A percentile compares a stretch with the other conserved stretches of the same genome.
Evolutionary conservation across 768 basidiomycete species (phyloP).

Genomic region (Daedalea quercina): DNA sequence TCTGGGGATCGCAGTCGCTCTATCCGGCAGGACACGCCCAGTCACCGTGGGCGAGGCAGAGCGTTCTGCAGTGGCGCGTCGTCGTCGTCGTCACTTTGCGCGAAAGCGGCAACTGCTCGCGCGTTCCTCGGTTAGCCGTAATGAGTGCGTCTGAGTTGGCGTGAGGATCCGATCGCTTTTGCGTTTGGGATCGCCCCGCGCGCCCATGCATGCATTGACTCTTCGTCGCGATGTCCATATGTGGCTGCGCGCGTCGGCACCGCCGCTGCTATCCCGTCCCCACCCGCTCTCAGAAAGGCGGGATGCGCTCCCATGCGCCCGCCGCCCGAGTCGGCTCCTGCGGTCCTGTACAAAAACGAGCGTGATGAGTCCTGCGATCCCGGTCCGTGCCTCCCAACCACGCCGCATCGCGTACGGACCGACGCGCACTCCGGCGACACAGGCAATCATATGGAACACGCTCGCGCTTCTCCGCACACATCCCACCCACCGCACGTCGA

Average conservation of each 20-base stretch:
- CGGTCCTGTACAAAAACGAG: constrained; percentile 1
- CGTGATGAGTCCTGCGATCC: neutral
- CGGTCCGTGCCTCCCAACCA: neutral
- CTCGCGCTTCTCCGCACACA: neutral
- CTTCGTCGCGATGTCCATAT: neutral
- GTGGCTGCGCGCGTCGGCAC: neutral
- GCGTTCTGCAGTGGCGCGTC: too few relatives aligned
- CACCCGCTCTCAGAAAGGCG: neutral
- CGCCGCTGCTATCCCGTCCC: too few relatives aligned
- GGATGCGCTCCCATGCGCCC: neutral
- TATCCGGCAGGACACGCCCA: neutral
- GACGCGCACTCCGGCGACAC: neutral
- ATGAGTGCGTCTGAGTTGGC: neutral
- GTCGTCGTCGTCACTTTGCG: neutral
- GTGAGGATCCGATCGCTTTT: constrained; percentile 4
- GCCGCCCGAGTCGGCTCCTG: neutral
- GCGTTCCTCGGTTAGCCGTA: neutral
- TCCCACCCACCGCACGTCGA: neutral
- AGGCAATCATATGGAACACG: neutral
- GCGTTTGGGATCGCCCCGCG: neutral
- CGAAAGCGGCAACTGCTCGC: constrained; percentile 1
- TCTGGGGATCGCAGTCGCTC: constrained; percentile 5
- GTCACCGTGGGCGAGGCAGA: neutral
- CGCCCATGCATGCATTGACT: neutral
- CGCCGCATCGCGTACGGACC: neutral